Base-by-base conservation (phyloP, 768 basidiomycete species). In the Rhizopogon vulgaris region DNA sequence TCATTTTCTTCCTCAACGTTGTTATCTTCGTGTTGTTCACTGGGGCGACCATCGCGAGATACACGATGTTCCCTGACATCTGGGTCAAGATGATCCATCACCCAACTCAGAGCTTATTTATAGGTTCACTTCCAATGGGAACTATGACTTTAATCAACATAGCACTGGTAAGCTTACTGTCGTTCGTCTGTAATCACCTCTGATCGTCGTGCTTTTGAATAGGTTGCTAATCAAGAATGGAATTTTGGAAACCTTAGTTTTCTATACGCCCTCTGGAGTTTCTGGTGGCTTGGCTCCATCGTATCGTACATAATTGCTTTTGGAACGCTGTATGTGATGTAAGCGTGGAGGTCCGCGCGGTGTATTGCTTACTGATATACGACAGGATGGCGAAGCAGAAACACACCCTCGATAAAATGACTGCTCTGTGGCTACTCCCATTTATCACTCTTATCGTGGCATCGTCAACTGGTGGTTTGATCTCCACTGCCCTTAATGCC, bases 391-490 rank as follows among this genome's bases (percentile, higher is more conserved):
- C 63, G 27, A 53, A 68, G 3, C 78, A 79, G 38, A 63, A 66
- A 11, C 77, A 80, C 38, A 58, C 66, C 1, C 46, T 73, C 38
- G 59, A 71, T 22, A 68, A 67, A 14, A 69, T 78, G 62, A 69
- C 73, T 0, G 69, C 74, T 6, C 65, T 73, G 2, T 79, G 78
- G 77, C 71, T 80, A 8, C 69, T 79, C 10, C 79, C 79, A 10
- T 70, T 78, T 34, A 75, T 83, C 17, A 66, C 79, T 2, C 73
- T 76, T 22, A 65, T 82, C 53, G 80, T 83, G 64, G 74, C 76
- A 17, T 75, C 78, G 4, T 73, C 79, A 3, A 69, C 76, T 0
- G 79, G 80, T 8, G 74, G 73, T 17, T 61, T 80, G 42, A 55
- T 82, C 27, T 68, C 76, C 3, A 48, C 59, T 6, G 69, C 71